Evolutionary conservation across 202 grass and related monocot species (phyloP).

Genomic region (Eragrostis tef): DNA sequence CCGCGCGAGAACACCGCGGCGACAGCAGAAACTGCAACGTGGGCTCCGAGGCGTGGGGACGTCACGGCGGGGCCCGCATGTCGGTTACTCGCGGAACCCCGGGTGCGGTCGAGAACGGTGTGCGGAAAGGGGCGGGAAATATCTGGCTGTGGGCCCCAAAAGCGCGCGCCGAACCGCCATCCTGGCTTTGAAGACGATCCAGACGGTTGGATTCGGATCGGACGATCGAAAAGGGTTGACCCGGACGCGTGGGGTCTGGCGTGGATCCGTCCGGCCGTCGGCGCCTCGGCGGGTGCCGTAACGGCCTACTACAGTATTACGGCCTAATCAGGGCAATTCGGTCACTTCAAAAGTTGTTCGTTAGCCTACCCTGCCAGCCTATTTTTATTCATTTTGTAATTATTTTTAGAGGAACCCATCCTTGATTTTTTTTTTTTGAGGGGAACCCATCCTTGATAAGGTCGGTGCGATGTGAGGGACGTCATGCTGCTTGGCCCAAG

Average conservation of each 20-base stretch:
- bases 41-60: background rate
- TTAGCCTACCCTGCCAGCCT: background rate
- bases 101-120: background rate
- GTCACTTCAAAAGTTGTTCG: too few relatives aligned
- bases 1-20: background rate
- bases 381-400: background rate
- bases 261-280: background rate
- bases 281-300: background rate
- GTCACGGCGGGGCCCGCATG: background rate
- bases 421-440: background rate
- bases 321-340: too few relatives aligned
- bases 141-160: slow-evolving; percentile 31
- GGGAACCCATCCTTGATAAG: background rate
- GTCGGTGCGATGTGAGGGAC: background rate
- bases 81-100: background rate
- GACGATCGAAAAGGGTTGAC: background rate
- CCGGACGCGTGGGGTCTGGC: background rate
- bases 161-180: slow-evolving; percentile 2
- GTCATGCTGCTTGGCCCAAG: background rate
- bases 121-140: background rate
- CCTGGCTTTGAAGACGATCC: too few relatives aligned
- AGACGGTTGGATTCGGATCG: slow-evolving; percentile 11
- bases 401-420: too few relatives aligned
- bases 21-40: background rate
- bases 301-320: background rate